Base-by-base conservation (phyloP, 2,329 filamentous ascomycete genomes). In the Penicillium sp. region DNA sequence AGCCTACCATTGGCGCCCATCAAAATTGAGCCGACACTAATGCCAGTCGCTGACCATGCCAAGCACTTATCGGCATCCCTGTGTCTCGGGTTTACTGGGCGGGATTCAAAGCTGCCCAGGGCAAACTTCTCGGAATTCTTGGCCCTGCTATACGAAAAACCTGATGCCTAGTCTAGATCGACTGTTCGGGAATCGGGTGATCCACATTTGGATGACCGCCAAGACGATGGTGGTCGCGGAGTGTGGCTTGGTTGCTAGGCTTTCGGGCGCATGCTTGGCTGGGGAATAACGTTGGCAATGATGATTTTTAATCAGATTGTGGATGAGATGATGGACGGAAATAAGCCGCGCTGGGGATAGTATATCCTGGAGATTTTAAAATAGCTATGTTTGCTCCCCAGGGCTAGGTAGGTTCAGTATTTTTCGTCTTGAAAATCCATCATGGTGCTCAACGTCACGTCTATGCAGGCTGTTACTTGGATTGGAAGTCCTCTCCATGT, bases 401-500 rank as follows among this genome's bases (percentile, higher is more conserved):
- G 31, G 31, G 31, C 7, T 22, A 5, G n/a, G 2, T 22, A 24
- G 22, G 22, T 22, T 22, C 31, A 31, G 2, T 31, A 1, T 31
- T 7, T 2, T 5, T 39, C 14, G 10, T 19, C 2, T 6, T 27
- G 7, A 4, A 7, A n/a, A 39, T 13, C 39, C n/a, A 51, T 51
- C 35, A 51, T 51, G 49, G 11, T 24, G 10, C 35, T 51, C 1
- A 51, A 51, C 35, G 49, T 33, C 13, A 27, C 49, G 31, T 55
- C 60, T 35, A 72, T 73, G 70, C 66, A 69, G 33, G 69, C 65
- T 36, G 68, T 71, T 14, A 49, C 70, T 10, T 72, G 66, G 69
- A 54, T 66, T 55, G 70, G 70, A 9, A 64, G 60, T 13, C 68
- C 69, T 18, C 69, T 65, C 58, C 54, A 67, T 16, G 64, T 74